Percentiles rank a stretch among this genome's conserved stretches.
Evolutionary conservation across 805 yeast species (phyloP).

Genomic region (Barnettozyma salicaria): DNA sequence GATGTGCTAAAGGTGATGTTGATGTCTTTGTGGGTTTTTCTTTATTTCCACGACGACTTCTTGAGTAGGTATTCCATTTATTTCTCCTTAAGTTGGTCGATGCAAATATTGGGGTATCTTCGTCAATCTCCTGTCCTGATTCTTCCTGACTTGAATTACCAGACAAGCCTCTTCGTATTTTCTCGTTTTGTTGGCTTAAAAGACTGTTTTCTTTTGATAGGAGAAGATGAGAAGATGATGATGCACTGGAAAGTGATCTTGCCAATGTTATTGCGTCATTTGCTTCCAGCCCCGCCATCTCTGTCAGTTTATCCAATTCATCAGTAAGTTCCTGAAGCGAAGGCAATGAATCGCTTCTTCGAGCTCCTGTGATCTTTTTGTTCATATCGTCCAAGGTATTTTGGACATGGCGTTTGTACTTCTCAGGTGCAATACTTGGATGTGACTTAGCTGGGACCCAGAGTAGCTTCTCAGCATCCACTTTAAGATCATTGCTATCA

Average conservation of each 20-base stretch:
- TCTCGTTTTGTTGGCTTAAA: neutral
- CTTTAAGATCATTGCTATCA: slow-evolving; percentile 12
- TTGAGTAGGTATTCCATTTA: slow-evolving; percentile 45
- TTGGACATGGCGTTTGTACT: slow-evolving; percentile 63
- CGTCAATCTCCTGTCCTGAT: slow-evolving; percentile 16
- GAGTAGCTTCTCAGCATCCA: slow-evolving; percentile 45
- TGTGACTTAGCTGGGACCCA: slow-evolving; percentile 98
- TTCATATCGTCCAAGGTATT: slow-evolving; percentile 28
- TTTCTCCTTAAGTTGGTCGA: slow-evolving; percentile 35
- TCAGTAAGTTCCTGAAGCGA: slow-evolving; percentile 66
- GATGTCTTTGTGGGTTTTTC: slow-evolving; percentile 6
- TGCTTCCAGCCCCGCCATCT: slow-evolving; percentile 71
- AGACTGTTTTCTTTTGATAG: slow-evolving; percentile 10
- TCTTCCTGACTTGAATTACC: neutral
- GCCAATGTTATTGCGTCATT: slow-evolving; percentile 82
- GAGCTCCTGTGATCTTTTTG: slow-evolving; percentile 10
- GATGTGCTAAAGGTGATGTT: too few relatives aligned
- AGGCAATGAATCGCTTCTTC: slow-evolving; percentile 36
- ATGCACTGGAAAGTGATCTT: slow-evolving; percentile 65
- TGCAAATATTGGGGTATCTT: slow-evolving; percentile 22
- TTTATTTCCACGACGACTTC: slow-evolving; percentile 27
- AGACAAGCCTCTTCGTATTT: slow-evolving; percentile 3
- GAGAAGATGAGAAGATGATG: slow-evolving; percentile 40
- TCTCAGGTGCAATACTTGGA: slow-evolving; percentile 93
- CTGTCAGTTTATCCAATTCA: slow-evolving; percentile 69